Conservation (phyloP, 306 rosid genomes). For the Oemleria cerasiformis region DNA sequence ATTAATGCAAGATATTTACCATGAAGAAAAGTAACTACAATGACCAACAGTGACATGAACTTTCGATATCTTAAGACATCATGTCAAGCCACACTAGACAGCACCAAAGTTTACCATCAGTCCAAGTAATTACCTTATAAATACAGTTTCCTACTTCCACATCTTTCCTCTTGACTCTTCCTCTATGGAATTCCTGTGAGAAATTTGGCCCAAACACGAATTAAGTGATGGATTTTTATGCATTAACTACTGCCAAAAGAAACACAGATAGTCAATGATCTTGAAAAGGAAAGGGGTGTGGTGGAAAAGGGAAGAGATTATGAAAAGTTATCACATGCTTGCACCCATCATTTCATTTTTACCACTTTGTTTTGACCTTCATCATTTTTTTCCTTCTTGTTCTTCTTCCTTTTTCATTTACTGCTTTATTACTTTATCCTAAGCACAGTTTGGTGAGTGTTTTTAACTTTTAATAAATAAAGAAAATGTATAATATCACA, state of each 20-base stretch:
- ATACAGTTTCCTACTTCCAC: too few species aligned
- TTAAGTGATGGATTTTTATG: not conserved
- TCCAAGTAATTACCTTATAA: not conserved
- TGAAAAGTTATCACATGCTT: constrained; percentile 31
- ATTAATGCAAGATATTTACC: constrained; percentile 24
- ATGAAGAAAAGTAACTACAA: not conserved
- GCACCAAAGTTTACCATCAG: not conserved
- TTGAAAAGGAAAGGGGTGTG: constrained; percentile 8
- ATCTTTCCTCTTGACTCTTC: not conserved
- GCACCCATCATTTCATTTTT: constrained; percentile 30
- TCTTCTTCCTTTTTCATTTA: not conserved
- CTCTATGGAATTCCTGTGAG: not conserved
- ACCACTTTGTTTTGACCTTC: constrained; percentile 17
- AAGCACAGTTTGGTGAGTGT: constrained; percentile 15
- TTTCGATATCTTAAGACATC: not conserved
- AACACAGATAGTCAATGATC: constrained; percentile 31
- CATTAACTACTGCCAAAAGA: not conserved
- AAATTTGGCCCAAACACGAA: not conserved
- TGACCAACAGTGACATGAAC: constrained; percentile 13
- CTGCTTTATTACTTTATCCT: not conserved
- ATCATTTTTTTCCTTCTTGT: not conserved
- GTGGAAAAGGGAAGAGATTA: constrained; percentile 8
- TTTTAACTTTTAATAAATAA: constrained; percentile 1
- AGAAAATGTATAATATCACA: not conserved
- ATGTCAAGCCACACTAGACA: not conserved